A percentile compares a stretch with the other conserved stretches of the same genome.
phyloP scores from a whole-genome alignment of 768 basidiomycete genomes.

The Tylopilus intermedius region DNA sequence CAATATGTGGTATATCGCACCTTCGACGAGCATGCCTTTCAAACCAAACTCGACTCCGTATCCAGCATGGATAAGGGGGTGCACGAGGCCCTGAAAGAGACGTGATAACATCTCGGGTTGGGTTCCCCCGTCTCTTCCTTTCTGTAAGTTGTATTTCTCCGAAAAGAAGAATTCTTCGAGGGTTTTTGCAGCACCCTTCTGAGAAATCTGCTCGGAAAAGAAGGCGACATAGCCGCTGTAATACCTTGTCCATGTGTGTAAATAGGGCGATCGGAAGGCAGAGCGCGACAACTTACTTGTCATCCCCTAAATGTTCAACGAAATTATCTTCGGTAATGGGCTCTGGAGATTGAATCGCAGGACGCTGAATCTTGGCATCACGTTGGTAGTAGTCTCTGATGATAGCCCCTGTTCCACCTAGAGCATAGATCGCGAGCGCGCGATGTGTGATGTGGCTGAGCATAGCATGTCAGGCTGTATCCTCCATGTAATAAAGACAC shows the following conservation, averaged over 20 bases:
- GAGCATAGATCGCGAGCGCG: constrained; percentile 26
- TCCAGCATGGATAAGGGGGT: constrained; percentile 59
- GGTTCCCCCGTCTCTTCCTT: constrained; percentile 6
- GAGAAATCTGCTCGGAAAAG: constrained; percentile 16
- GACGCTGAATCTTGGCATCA: no score
- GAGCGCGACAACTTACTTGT: no score
- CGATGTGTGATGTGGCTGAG: constrained; percentile 30
- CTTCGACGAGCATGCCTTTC: constrained; percentile 60
- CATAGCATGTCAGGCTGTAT: background rate
- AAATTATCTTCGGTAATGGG: no score
- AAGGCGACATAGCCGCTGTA: constrained; percentile 27
- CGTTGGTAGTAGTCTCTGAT: constrained; percentile 25
- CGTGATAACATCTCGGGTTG: constrained; percentile 54
- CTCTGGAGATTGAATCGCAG: no score
- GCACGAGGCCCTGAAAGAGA: constrained; percentile 45
- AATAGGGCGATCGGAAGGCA: no score
- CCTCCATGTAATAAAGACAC: background rate
- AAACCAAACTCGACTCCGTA: constrained; percentile 61
- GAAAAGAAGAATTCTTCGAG: constrained; percentile 31
- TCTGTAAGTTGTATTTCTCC: constrained; percentile 22
- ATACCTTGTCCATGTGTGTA: constrained; percentile 11
- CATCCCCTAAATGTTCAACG: no score
- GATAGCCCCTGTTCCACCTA: constrained; percentile 22
- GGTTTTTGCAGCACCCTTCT: constrained; percentile 12
- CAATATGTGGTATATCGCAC: constrained; percentile 25